Evolutionary conservation across 2,329 filamentous ascomycete species (phyloP), one percentile per base, ranked within the genome.

Genomic region (Sporothrix protearum): DNA sequence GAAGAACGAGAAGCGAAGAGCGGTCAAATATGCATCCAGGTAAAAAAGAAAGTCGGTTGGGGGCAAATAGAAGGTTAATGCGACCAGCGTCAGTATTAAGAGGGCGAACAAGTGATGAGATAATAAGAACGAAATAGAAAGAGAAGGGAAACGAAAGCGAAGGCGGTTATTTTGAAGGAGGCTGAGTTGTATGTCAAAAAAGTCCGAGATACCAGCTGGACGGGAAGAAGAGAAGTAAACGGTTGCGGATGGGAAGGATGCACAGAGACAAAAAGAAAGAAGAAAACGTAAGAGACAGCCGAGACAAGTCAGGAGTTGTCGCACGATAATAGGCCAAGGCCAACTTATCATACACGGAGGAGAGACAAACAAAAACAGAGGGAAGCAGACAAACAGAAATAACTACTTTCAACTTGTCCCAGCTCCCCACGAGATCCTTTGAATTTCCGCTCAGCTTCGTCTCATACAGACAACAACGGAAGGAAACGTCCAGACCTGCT

Each of bases 251-350:
- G 28, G 14, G 25, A 47, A 33, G 39, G 42, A 19, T 47, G 42
- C 42, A 47, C n/a, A 47, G 30, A 64, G 61, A 47, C 42, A 64
- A 45, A 22, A 39, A 4, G 19, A 68, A 28, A 39, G 33, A 39
- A 49, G 39, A 47, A n/a, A 28, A 14, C 36, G 45, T 53, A 36
- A 39, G 66, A 68, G 49, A 53, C 49, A 57, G 49, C 66, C 66
- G 49, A 68, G 66, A 68, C 66, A 68, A 55, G 33, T 55, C 66
- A 68, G 66, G 66, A 68, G 66, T 25, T n/a, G 66, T 42, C 47
- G 33, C 49, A 55, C 66, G 66, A 67, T 22, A 45, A 51, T 28
- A 28, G 45, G 45, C 63, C 63, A 68, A 25, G 66, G 49, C 12
- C 66, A n/a, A 36, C 49, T 8, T 67, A 36, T 67, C 28, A 25